phyloP scores from a whole-genome alignment of 257 asterid species.

The Asclepias syriaca region DNA sequence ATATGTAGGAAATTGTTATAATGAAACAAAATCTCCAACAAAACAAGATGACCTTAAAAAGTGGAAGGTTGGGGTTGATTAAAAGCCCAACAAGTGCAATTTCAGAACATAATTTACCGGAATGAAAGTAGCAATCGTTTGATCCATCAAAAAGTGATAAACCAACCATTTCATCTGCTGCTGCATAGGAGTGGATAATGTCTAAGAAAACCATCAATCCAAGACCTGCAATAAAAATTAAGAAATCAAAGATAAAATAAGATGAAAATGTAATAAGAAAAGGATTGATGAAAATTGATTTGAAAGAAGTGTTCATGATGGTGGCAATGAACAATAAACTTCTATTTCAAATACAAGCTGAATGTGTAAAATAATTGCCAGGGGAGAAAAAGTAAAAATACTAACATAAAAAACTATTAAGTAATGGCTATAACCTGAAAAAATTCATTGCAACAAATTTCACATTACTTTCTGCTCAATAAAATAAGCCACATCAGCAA shows the following conservation, averaged over 20 bases:
- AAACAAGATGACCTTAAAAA: no score
- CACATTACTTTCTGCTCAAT: neutral
- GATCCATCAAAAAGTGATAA: constrained; percentile 92
- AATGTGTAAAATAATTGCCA: neutral
- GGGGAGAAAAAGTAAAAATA: neutral
- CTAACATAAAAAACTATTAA: neutral
- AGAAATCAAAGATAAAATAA: constrained; percentile 2
- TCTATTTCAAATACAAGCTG: neutral
- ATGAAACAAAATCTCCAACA: no score
- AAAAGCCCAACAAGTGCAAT: neutral
- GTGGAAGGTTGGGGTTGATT: no score
- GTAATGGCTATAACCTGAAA: neutral
- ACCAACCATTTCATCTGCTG: constrained; percentile 97
- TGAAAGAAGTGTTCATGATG: neutral
- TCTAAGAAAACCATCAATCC: constrained; percentile 86
- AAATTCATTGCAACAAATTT: neutral
- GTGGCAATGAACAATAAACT: neutral
- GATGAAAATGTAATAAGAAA: constrained; percentile 17
- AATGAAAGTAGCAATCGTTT: constrained; percentile 93
- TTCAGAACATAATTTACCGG: constrained; percentile 45
- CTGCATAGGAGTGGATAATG: constrained; percentile 93
- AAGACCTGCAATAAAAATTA: constrained; percentile 52
- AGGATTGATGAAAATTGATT: neutral
- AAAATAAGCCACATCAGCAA: neutral
- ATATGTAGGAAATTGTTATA: no score